phyloP scores from a whole-genome alignment of 345 rosid species.

The Adansonia digitata region DNA sequence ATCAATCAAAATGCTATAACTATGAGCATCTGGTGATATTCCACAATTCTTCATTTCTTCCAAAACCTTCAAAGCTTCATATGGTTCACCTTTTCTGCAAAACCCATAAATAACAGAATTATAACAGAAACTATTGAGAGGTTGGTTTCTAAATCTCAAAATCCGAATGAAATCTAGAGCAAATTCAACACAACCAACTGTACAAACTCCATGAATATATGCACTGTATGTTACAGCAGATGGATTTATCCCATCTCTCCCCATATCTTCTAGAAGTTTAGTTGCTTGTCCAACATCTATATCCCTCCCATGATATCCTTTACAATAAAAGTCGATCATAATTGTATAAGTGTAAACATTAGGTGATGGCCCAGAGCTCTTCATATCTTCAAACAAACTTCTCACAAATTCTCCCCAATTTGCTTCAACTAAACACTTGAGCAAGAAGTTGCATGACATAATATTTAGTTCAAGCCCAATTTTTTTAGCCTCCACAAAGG shows the following conservation, averaged over 20 bases:
- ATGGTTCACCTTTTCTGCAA: conserved; percentile 38
- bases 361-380: conserved; percentile 34
- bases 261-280: conserved; percentile 38
- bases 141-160: conserved; percentile 20
- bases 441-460: conserved; percentile 50
- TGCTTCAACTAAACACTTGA: conserved; percentile 44
- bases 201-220: conserved; percentile 43
- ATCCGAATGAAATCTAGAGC: conserved; percentile 29
- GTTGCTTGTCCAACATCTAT: conserved; percentile 23
- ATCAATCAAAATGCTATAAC: conserved; percentile 48
- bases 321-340: conserved; percentile 42
- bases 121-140: conserved; percentile 40
- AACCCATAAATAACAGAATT: conserved; percentile 51
- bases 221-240: conserved; percentile 38
- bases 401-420: conserved; percentile 19
- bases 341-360: conserved; percentile 48
- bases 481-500: conserved; percentile 24
- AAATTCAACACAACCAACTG: conserved; percentile 27
- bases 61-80: conserved; percentile 32
- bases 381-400: conserved; percentile 35
- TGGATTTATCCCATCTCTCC: conserved; percentile 29
- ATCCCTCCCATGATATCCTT: conserved; percentile 20
- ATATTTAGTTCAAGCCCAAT: conserved; percentile 31
- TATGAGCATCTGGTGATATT: conserved; percentile 36
- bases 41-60: conserved; percentile 43